Evolutionary conservation across 176 grass and related monocot genomes (phyloP), one percentile per base, ranked within the genome.

Genomic region (Cenchrus purpureus): DNA sequence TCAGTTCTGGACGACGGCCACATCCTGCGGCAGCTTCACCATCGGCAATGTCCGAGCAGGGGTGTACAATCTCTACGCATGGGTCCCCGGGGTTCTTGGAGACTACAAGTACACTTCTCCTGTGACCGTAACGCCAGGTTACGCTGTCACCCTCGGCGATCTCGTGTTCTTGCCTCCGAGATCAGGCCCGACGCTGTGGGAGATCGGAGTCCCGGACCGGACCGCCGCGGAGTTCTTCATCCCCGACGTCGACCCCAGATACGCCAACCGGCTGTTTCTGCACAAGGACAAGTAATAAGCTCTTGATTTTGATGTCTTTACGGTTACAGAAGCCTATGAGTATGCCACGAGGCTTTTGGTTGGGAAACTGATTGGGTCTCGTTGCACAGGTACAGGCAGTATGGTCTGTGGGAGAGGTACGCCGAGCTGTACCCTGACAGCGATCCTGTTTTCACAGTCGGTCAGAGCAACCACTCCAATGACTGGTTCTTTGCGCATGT

Each of bases 401-500:
- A 95, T 78, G 96, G 96, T 4, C 42, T 95, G 19, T 98, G 96
- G 96, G 96, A 93, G 20, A 86, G 93, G 75, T 98, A 94, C 74
- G 69, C 83, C 10, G 91, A 95, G 0, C 59, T 98, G 14, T 98
- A 95, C 84, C 91, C 91, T 0, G 11, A 46, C 0, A 37, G 32
- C 20, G 93, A 98, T 71, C 83, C 77, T 9, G 66, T 98, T n/a
- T 98, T 90, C 81, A 83, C 7, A 1, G 54, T 98, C 61, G 89
- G 91, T 9, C 17, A 43, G 3, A 98, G 96, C 64, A 53, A 94
- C 40, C 75, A 83, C 70, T 89, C 45, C 53, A 98, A 79, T 34
- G 91, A 98, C 72, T 98, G 96, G 96, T 95, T 98, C 78, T 98
- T 94, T 37, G 93, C 93, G 1, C 96, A 95, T 22, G 93, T 92